Evolutionary conservation across 2,329 filamentous ascomycete genomes (phyloP).

Genomic region (Venturia pyrina): DNA sequence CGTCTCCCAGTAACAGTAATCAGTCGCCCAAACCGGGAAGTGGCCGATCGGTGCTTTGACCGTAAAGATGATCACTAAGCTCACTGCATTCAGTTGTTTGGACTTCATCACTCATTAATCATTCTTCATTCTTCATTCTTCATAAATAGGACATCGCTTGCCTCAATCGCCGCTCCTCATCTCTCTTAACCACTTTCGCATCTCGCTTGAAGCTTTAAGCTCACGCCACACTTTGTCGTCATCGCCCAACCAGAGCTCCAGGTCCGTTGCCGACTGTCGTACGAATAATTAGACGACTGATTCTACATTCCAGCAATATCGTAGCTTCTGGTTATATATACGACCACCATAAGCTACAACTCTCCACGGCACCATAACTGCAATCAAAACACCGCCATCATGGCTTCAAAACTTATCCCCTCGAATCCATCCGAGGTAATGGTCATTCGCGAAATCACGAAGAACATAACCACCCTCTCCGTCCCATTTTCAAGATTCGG

Average conservation of each 20-base stretch:
- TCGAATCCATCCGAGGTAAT: slow-evolving; percentile 72
- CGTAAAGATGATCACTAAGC: background rate
- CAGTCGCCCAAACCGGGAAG: background rate
- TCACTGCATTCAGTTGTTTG: too few species aligned
- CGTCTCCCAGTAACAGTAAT: background rate
- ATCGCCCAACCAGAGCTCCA: background rate
- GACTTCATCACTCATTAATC: too few species aligned
- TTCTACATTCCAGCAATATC: background rate
- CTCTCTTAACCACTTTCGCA: too few species aligned
- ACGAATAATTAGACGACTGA: too few species aligned
- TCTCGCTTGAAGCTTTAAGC: too few species aligned
- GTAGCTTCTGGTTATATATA: too few species aligned
- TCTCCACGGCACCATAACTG: background rate
- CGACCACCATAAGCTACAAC: background rate
- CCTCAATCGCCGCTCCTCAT: too few species aligned
- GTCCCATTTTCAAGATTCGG: slow-evolving; percentile 80
- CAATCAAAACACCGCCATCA: background rate
- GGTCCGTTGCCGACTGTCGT: too few species aligned
- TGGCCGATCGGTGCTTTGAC: background rate
- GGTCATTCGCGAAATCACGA: slow-evolving; percentile 79
- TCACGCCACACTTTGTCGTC: slow-evolving; percentile 6
- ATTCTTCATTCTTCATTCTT: too few species aligned
- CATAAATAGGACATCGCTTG: background rate
- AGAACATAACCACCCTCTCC: slow-evolving; percentile 67
- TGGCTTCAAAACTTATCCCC: slow-evolving; percentile 26